Conservation (phyloP, 805 yeast genomes). For the Scheffersomyces amazonensis region DNA sequence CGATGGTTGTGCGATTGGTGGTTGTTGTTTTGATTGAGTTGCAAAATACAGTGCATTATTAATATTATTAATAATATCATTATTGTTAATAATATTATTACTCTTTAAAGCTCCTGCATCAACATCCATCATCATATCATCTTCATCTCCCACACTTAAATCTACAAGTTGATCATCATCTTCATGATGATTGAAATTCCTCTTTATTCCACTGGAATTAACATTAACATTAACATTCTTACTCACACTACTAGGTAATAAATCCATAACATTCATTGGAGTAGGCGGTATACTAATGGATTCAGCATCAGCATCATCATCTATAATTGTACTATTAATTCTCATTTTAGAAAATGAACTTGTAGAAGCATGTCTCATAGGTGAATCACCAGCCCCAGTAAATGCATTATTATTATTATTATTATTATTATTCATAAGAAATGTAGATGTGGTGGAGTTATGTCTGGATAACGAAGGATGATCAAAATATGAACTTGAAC, state of each 20-base stretch:
- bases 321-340: neutral
- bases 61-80: no score
- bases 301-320: neutral
- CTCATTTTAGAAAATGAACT: neutral
- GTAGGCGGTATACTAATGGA: constrained; percentile 8
- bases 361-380: neutral
- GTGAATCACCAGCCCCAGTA: no score
- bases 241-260: constrained; percentile 4
- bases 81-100: no score
- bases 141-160: neutral
- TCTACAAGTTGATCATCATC: neutral
- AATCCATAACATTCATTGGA: constrained; percentile 11
- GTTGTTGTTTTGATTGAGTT: no score
- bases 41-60: no score
- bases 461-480: constrained; percentile 6
- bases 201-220: neutral
- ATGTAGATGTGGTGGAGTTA: constrained; percentile 3
- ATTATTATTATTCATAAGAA: neutral
- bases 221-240: neutral
- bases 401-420: neutral
- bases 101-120: no score
- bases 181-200: no score
- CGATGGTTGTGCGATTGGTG: no score
- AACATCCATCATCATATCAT: neutral
- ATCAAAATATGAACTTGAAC: constrained; percentile 17